phyloP scores from a whole-genome alignment of 306 rosid species.

The Inga leiocalycina region DNA sequence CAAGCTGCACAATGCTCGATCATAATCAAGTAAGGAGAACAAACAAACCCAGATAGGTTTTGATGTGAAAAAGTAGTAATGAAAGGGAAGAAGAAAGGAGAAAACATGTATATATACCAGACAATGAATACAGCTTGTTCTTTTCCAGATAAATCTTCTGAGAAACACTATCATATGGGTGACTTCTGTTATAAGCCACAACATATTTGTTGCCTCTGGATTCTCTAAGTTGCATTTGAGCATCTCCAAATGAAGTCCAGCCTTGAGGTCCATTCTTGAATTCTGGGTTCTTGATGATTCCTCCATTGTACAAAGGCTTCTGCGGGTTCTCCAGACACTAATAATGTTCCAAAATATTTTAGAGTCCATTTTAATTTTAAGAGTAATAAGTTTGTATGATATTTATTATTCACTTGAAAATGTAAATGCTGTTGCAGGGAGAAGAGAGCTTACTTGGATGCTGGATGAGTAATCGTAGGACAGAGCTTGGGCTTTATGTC shows the following conservation, averaged over 20 bases:
- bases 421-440: background rate
- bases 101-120: slow-evolving; percentile 52
- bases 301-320: slow-evolving; percentile 71
- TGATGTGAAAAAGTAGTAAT: background rate
- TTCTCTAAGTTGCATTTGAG: slow-evolving; percentile 50
- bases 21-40: slow-evolving; percentile 2
- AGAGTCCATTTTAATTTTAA: background rate
- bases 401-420: background rate
- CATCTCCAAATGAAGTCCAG: slow-evolving; percentile 55
- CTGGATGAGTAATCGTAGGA: slow-evolving; percentile 61
- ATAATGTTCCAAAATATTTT: background rate
- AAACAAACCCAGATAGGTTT: background rate
- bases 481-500: slow-evolving; percentile 46
- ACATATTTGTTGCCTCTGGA: slow-evolving; percentile 58
- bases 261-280: slow-evolving; percentile 61
- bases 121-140: slow-evolving; percentile 54
- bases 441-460: slow-evolving; percentile 44
- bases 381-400: background rate
- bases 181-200: slow-evolving; percentile 59
- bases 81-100: background rate
- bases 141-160: slow-evolving; percentile 50
- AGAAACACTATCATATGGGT: slow-evolving; percentile 50
- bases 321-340: slow-evolving; percentile 58
- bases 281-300: slow-evolving; percentile 73
- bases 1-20: slow-evolving; percentile 39